A percentile compares a stretch with the other conserved stretches of the same genome.
Conservation (phyloP, 164 flowering plant species). For the Buxus sempervirens region DNA sequence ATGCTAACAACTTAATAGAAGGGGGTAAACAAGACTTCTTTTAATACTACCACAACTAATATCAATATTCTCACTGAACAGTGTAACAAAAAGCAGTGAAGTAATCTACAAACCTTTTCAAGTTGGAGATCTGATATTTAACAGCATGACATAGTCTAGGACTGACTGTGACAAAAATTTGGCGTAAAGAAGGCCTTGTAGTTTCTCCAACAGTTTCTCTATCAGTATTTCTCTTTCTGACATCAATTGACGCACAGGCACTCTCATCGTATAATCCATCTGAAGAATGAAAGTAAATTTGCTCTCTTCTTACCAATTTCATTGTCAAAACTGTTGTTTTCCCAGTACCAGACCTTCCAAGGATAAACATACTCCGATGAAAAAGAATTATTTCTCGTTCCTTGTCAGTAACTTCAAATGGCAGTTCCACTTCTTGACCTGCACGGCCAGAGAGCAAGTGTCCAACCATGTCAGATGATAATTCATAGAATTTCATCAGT, state of each 20-base stretch:
- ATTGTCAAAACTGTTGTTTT: no score
- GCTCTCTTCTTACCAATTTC: no score
- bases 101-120: conserved; percentile 48
- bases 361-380: conserved; percentile 49
- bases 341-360: no score
- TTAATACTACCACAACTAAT: background rate
- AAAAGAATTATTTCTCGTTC: conserved; percentile 55
- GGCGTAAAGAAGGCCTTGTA: conserved; percentile 34
- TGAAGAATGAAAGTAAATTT: no score
- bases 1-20: background rate
- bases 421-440: conserved; percentile 63
- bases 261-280: conserved; percentile 92
- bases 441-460: conserved; percentile 60
- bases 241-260: conserved; percentile 87
- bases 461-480: conserved; percentile 51
- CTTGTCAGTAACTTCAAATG: conserved; percentile 76
- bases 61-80: background rate
- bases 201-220: conserved; percentile 44
- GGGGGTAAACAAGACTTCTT: background rate
- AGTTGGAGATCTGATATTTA: conserved; percentile 47
- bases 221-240: no score
- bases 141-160: conserved; percentile 74
- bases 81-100: background rate
- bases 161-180: conserved; percentile 83
- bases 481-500: conserved; percentile 78